Percentiles rank a stretch among this genome's conserved stretches.
phyloP scores from a whole-genome alignment of 495 filamentous ascomycete species.

The Aspergillus leporis region DNA sequence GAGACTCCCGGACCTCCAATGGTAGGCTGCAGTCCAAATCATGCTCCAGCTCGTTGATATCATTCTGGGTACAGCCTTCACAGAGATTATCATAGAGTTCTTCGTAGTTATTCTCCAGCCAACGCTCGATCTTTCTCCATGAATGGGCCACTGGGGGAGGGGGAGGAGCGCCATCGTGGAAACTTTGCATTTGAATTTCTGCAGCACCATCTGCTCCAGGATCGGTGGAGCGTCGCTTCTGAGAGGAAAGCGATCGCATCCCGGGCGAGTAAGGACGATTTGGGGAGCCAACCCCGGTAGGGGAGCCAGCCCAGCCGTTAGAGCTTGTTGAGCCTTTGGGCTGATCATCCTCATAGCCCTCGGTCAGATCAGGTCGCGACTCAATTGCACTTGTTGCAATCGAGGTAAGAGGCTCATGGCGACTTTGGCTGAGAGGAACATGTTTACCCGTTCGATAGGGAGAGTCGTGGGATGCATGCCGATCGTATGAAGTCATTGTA shows the following conservation, averaged over 20 bases:
- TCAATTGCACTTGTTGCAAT: conserved; percentile 76
- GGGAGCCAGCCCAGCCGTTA: conserved; percentile 61
- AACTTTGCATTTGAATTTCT: conserved; percentile 96
- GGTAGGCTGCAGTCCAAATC: conserved; percentile 93
- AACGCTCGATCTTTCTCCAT: conserved; percentile 90
- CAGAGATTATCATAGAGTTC: conserved; percentile 92
- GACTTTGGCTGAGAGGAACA: conserved; percentile 71
- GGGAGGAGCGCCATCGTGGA: conserved; percentile 87
- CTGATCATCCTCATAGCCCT: conserved; percentile 71
- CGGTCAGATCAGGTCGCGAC: conserved; percentile 71
- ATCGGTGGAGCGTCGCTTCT: conserved; percentile 56
- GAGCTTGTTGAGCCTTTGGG: conserved; percentile 54
- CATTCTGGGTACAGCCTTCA: conserved; percentile 88
- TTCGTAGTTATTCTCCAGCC: conserved; percentile 92
- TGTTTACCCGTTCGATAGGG: conserved; percentile 82
- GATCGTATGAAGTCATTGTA: conserved; percentile 80
- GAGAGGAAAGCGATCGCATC: conserved; percentile 70
- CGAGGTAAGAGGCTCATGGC: conserved; percentile 72
- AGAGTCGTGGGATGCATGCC: conserved; percentile 82
- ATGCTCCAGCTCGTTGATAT: conserved; percentile 96
- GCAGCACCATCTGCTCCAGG: conserved; percentile 64
- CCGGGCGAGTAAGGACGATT: conserved; percentile 82
- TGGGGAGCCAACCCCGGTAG: conserved; percentile 55
- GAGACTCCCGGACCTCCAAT: conserved; percentile 88
- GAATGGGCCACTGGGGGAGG: conserved; percentile 85